These are phyloP conservation scores for Cryptosporidium felis DNA, from an alignment of 169 alveolate genomes.

Conservation along the genomic window DNA sequence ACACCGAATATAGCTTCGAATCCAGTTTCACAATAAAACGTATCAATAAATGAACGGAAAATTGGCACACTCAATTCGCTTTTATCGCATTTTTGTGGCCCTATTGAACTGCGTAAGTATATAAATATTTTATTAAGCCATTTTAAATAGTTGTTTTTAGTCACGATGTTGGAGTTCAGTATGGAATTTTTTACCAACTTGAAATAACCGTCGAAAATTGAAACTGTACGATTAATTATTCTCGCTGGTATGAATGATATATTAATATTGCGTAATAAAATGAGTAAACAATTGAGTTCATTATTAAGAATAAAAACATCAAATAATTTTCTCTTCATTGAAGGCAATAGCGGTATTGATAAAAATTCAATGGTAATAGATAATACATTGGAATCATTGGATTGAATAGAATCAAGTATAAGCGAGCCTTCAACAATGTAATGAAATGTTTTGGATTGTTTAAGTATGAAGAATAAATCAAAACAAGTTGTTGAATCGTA, in stretches of 20 bases:
- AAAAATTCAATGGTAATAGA: neutral
- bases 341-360: neutral
- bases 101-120: neutral
- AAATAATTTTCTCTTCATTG: neutral
- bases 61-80: neutral
- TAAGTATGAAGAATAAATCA: neutral
- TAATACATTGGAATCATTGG: neutral
- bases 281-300: conserved; percentile 14
- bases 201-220: conserved; percentile 1
- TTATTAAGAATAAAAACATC: no score
- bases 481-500: neutral
- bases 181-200: neutral
- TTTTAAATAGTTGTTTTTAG: neutral
- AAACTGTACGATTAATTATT: neutral
- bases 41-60: neutral
- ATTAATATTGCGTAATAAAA: neutral
- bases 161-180: neutral
- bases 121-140: conserved; percentile 12
- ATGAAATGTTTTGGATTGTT: neutral
- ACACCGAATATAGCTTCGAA: neutral
- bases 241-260: neutral
- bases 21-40: conserved; percentile 1
- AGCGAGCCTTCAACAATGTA: neutral
- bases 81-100: conserved; percentile 28
- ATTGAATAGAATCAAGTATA: neutral